Conservation (phyloP, 139 green algal species). For the Yamagishiella unicocca region DNA sequence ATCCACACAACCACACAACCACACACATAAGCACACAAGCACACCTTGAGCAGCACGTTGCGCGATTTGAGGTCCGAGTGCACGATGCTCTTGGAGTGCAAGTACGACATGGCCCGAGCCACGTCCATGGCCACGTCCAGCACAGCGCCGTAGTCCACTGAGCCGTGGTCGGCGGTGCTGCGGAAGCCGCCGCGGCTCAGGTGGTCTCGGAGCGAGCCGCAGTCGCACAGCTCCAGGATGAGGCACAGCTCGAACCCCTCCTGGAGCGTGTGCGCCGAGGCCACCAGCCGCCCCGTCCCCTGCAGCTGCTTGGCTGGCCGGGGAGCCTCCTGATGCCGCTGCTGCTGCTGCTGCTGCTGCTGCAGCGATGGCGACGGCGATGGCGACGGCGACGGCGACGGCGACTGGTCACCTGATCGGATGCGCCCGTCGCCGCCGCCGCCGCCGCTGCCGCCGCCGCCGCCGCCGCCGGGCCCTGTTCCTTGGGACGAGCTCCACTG, state of each 20-base stretch:
- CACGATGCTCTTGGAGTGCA: slow-evolving; percentile 62
- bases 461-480: no score
- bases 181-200: background rate
- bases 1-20: background rate
- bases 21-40: background rate
- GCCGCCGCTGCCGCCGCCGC: no score
- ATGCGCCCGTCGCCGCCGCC: no score
- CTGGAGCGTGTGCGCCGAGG: background rate
- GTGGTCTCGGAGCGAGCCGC: background rate
- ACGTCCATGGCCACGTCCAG: slow-evolving; percentile 62
- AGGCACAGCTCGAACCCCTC: slow-evolving; percentile 31
- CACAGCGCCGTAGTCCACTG: slow-evolving; percentile 24
- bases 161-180: background rate
- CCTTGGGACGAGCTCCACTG: no score
- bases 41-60: slow-evolving; percentile 58
- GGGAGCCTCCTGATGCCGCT: no score
- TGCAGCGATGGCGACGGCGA: no score
- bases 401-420: no score
- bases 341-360: no score
- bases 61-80: slow-evolving; percentile 62
- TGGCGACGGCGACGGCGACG: no score
- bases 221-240: slow-evolving; percentile 27
- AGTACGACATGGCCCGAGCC: slow-evolving; percentile 56
- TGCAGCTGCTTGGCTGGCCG: no score
- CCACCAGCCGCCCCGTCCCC: background rate